Evolutionary conservation across 2,329 filamentous ascomycete genomes (phyloP), one percentile per base, ranked within the genome.

Genomic region (Venturia asperata): DNA sequence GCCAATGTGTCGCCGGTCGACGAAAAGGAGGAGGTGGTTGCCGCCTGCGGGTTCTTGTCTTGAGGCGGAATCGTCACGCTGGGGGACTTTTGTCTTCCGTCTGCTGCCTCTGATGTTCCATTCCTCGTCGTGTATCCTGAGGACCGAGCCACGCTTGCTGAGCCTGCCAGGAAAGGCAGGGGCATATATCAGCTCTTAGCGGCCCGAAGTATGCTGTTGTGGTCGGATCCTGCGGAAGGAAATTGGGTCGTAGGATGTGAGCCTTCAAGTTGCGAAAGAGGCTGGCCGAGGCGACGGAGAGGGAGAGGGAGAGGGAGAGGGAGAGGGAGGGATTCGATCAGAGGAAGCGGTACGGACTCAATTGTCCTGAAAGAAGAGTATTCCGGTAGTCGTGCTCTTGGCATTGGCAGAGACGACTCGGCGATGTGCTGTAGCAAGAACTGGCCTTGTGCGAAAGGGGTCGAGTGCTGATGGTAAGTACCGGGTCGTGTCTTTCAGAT

Each of bases 121-220:
- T 61, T 61, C 60, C 60, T 61, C 60, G 37, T 17, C 13, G 42
- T 19, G 24, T 17, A 15, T 43, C 37, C 15, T 15, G 60, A 41
- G 19, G n/a, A 39, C 21, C 60, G 37, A 61, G 52, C 52, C 52
- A 58, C 52, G 30, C 52, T 58, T 58, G 17, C 49, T 30, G 30
- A 56, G 49, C 24, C 49, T 10, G 49, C 49, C 24, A 27, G 49
- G 13, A 21, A 10, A 19, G 24, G 49, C 24, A 56, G 49, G 49
- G 49, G 15, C 24, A 5, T 4, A 56, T 34, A 56, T 34, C 27
- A 24, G 3, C 13, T 19, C 13, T 21, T 17, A 19, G 27, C 45
- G 45, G 45, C 17, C 45, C 2, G 15, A 11, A 55, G 17, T 6
- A 30, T 30, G 21, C 1, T 49, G 45, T 24, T 49, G 6, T 49